Evolutionary conservation across 2,329 filamentous ascomycete species (phyloP), one percentile per base, ranked within the genome.

Genomic region (Talaromyces atroroseus): DNA sequence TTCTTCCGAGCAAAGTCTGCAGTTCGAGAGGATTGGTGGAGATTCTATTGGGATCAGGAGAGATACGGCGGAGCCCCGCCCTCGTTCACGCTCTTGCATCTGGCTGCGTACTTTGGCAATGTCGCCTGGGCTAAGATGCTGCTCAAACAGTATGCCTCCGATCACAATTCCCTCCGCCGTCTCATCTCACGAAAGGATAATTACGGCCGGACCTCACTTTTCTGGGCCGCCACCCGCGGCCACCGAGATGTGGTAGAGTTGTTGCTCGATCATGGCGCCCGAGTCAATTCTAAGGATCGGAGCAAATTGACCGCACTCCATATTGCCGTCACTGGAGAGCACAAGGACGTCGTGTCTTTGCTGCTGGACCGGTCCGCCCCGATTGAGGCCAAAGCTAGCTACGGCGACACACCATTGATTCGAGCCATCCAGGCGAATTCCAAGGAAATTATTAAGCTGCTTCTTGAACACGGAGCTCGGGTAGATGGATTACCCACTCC

Each of bases 401-500:
- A 42, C 38, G 10, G 3, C 2, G 38, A 60, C 59, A 64, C 63
- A 14, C 60, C 63, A 21, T 54, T 65, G 54, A 59, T 61, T 11
- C 59, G 58, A 60, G 63, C 63, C 45, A 62, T 62, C 49, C 49
- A 44, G 52, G 44, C 50, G 20, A 58, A 57, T 45, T 56, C 58
- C 18, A 56, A 45, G 48, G 62, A 63, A 40, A 55, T 67, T 3
- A 59, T 58, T 11, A 47, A 64, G 49, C 11, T 57, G 34, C 46
- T 67, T 16, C 60, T 67, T 54, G 55, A 61, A 46, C 56, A 59
- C 18, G 38, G 38, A 42, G 38, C 38, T 1, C 38, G 38, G 2
- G 38, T 42, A 8, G 38, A 42, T 8, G 10, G 10, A n/a, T 42
- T 42, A 16, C 38, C 38, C 2, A 8, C 38, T 42, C 38, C 10